Percentiles rank a stretch among this genome's conserved stretches.
These are phyloP conservation scores for Skeletonema marinoi DNA, from an alignment of 108 stramenopile genomes.

Conservation along the genomic window DNA sequence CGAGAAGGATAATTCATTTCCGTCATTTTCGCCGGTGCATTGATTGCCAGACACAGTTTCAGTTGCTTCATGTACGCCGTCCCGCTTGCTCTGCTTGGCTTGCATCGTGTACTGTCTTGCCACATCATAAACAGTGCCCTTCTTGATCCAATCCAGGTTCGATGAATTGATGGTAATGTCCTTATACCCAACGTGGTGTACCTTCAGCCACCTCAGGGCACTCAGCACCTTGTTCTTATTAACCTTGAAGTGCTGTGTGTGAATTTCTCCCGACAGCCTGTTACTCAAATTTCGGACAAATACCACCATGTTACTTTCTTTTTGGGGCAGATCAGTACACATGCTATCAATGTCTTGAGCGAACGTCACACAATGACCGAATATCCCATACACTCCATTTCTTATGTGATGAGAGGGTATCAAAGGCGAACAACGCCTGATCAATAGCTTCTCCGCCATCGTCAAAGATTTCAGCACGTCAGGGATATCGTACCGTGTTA, in stretches of 20 bases:
- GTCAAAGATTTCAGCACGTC: not conserved
- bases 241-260: not conserved
- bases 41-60: not conserved
- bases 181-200: slow-evolving; percentile 9
- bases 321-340: not conserved
- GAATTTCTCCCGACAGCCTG: not conserved
- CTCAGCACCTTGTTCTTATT: not conserved
- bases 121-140: not conserved
- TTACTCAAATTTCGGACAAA: not conserved
- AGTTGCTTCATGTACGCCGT: not conserved
- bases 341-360: slow-evolving; percentile 8
- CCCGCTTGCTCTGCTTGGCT: not conserved
- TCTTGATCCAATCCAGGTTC: slow-evolving; percentile 16
- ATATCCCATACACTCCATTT: not conserved
- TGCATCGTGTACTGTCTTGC: too few relatives aligned
- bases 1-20: not conserved
- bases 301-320: not conserved
- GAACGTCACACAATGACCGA: slow-evolving; percentile 11
- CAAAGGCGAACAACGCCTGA: slow-evolving; percentile 5
- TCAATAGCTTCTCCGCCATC: slow-evolving; percentile 18
- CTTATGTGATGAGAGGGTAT: slow-evolving; percentile 7
- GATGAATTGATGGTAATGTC: not conserved
- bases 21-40: not conserved
- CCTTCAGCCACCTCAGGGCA: slow-evolving; percentile 22
- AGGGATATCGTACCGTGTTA: slow-evolving; percentile 2